Base-by-base conservation (phyloP, 306 rosid genomes). In the Sicyos edulis region DNA sequence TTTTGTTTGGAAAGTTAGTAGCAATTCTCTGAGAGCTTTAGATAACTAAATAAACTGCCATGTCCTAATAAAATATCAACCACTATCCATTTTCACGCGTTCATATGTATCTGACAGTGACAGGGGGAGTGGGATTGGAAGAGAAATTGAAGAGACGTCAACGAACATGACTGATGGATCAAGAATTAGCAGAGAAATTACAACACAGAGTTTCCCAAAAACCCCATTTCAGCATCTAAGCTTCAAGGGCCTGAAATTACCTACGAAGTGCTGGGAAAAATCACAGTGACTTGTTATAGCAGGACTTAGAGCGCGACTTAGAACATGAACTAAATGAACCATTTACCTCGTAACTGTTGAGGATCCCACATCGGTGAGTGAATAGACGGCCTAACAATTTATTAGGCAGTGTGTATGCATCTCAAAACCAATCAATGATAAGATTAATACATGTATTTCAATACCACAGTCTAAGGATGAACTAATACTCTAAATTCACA, bases 21-120 rank as follows among this genome's bases (percentile, higher is more conserved):
- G 73, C 26, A 69, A 69, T 69, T 69, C 57, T 45, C 59, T 68
- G 56, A 42, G 47, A 15, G 58, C 24, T 69, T 50, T 9, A 4
- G 73, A 24, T 69, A 69, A 69, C 73, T 69, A 69, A 69, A 51
- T 8, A 69, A 69, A 69, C 73, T 51, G 59, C 47, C 58, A 3
- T 67, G 56, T 47, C 42, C 56, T 45, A 61, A 67, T 13, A 67
- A 45, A 19, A 7, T 42, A 45, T 47, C 20, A 6, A 47, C 72
- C 56, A 67, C 26, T 13, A 14, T 54, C 55, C 32, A 57, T 22
- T 20, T 52, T 22, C 32, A 54, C 62, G 63, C 37, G 74, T 71
- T 53, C 16, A 0, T 37, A 42, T 37, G 0, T 37, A 21, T 37
- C 22, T 34, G 75, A 17, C 14, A 14, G 10, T 37, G 65, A 72